Base-by-base conservation (phyloP, 306 rosid species). In the Carpinus viminea region DNA sequence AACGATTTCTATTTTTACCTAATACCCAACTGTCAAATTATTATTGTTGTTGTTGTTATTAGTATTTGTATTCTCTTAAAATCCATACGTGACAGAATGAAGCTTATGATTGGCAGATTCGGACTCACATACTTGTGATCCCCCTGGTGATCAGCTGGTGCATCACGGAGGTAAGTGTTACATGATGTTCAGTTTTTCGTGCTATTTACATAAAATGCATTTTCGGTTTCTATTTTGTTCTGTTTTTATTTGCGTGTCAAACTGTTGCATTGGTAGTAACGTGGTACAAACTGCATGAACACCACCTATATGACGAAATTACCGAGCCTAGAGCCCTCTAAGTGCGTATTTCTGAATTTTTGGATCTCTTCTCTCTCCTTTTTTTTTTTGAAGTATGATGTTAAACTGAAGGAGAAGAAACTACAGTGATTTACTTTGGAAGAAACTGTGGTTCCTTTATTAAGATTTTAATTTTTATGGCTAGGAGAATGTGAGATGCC, bases 81-180 rank as follows among this genome's bases (percentile, higher is more conserved):
- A 72, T 12, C 8, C 79, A 48, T 54, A 12, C 57, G 28, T 76
- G 72, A 53, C 57, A 55, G 60, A 52, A 66, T 72, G 59, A 51
- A 24, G 78, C 52, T 26, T 85, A 31, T 86, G 70, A 46, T 41
- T 64, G 71, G 81, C 90, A 94, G 97, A 77, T 68, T 83, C 92
- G 50, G 74, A 72, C 75, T 71, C 93, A 87, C 80, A 31, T 88
- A 28, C 89, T 93, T 45, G 94, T 92, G 68, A 85, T 85, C 88
- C 85, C 93, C 77, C 86, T 90, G 74, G 88, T 91, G 18, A 79
- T 89, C 87, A 90, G 92, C 87, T 90, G 97, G 93, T 93, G 93
- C 17, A 83, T 89, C 79, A 89, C 97, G 0, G 98, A 93, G 98
- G 97, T 82, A 88, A 90, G 96, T 85, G 31, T 70, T 75, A 21